A percentile compares a stretch with the other conserved stretches of the same genome.
Conservation (phyloP, 2,329 filamentous ascomycete genomes). For the Colletotrichum simmondsii region DNA sequence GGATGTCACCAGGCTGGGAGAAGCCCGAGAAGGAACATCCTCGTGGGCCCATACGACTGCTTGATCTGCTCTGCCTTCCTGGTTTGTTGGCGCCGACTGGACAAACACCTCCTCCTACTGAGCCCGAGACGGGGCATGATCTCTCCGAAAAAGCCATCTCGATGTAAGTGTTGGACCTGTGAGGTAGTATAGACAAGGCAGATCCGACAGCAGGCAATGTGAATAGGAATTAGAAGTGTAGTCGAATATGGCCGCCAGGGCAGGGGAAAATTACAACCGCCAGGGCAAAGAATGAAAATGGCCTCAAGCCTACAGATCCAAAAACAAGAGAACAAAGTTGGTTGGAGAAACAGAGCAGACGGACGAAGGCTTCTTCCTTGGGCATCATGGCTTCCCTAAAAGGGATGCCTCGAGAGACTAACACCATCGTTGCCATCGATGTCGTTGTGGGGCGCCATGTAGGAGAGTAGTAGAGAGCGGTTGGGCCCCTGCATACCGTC, state of each 20-base stretch:
- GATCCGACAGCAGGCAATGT: no score
- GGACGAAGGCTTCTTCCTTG: neutral
- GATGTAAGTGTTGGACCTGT: neutral
- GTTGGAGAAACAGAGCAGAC: neutral
- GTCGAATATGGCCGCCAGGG: slow-evolving; percentile 22
- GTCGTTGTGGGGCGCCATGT: neutral
- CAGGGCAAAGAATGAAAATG: slow-evolving; percentile 20
- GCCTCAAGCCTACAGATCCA: neutral
- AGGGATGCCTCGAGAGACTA: neutral
- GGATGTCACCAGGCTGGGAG: slow-evolving; percentile 41
- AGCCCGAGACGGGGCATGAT: slow-evolving; percentile 46
- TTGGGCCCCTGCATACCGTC: slow-evolving; percentile 17
- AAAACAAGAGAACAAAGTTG: neutral
- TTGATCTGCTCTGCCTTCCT: slow-evolving; percentile 21
- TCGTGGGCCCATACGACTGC: slow-evolving; percentile 40
- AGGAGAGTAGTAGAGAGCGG: neutral
- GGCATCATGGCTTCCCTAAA: slow-evolving; percentile 12
- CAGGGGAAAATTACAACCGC: slow-evolving; percentile 6
- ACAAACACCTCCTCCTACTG: slow-evolving; percentile 37
- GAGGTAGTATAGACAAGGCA: neutral
- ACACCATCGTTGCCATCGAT: neutral
- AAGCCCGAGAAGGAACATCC: slow-evolving; percentile 47
- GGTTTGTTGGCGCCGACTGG: slow-evolving; percentile 35
- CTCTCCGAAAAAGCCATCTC: slow-evolving; percentile 40
- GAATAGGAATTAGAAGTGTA: neutral